Base-by-base conservation (phyloP, 345 rosid genomes). In the Rhodamnia rubescens region DNA sequence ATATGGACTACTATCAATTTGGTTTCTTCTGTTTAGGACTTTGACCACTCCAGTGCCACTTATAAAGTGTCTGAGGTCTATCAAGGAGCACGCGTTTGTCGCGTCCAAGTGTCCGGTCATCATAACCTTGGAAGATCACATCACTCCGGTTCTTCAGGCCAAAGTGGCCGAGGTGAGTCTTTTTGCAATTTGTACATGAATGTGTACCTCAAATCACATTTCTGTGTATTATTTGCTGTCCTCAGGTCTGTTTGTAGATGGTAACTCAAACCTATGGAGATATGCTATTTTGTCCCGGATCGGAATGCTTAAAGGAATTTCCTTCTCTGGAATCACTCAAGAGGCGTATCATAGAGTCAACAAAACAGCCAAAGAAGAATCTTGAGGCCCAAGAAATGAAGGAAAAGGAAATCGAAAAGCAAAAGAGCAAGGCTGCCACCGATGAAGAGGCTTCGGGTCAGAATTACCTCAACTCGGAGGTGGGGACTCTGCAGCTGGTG, bases 121-220 rank as follows among this genome's bases (percentile, higher is more conserved):
- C 85, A 94, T 97, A 83, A 97, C 99, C 87, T 92, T 96, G 74
- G 99, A 97, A 92, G 98, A 97, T 90, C 99, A 97, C 87, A 95
- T 97, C 82, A 94, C 98, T 54, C 92, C 94, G 13, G 90, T 94
- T 83, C 98, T 96, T 81, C 98, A 95, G 87, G 95, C 98, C 80
- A 94, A 95, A 97, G 98, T 95, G 82, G 98, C 98, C 44, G 87
- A 92, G 93, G 99, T 91, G 88, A 87, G 86, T 36, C 40, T 51
- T 13, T 26, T 47, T 24, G 29, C 4, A 51, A 56, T 81, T 78
- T 69, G 82, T 57, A 27, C 24, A 1, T 32, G 78, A 69, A 36
- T 36, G 83, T 53, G 13, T 84, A 32, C 29, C 59, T n/a, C 4
- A 59, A 74, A 85, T 56, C 6, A 12, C 16, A n/a, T 52, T 20